Percentiles rank a stretch among this genome's conserved stretches.
Evolutionary conservation across 1,284 basidiomycete species (phyloP).

Genomic region (Jaminaea rosea): DNA sequence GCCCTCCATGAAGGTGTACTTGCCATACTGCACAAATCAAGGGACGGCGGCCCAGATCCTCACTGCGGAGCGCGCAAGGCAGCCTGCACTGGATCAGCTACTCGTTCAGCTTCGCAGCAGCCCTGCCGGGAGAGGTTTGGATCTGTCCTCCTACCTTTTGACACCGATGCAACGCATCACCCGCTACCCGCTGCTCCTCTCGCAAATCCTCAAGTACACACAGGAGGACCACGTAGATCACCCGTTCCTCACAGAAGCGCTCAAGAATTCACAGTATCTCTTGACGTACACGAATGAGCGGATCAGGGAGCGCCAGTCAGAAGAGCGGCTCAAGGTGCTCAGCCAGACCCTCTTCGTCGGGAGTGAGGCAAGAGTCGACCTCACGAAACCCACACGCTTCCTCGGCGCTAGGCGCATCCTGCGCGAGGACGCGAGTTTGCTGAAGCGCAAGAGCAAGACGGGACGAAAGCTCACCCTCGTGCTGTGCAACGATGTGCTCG

Average conservation of each 20-base stretch:
- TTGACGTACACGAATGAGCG: slow-evolving; percentile 76
- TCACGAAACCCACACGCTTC: slow-evolving; percentile 75
- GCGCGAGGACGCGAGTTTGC: slow-evolving; percentile 60
- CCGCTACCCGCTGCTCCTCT: slow-evolving; percentile 76
- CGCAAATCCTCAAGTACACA: slow-evolving; percentile 74
- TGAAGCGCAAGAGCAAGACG: slow-evolving; percentile 70
- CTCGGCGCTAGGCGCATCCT: slow-evolving; percentile 67
- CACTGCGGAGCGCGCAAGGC: slow-evolving; percentile 62
- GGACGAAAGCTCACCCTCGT: slow-evolving; percentile 61
- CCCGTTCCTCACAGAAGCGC: slow-evolving; percentile 54
- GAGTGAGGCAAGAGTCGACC: slow-evolving; percentile 51
- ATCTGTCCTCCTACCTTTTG: slow-evolving; percentile 80
- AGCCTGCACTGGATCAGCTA: slow-evolving; percentile 59
- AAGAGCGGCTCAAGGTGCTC: slow-evolving; percentile 62
- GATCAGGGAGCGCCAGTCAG: slow-evolving; percentile 73
- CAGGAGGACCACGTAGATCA: slow-evolving; percentile 57
- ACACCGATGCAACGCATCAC: slow-evolving; percentile 94
- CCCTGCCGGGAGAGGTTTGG: slow-evolving; percentile 68
- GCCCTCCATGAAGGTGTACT: slow-evolving; percentile 65
- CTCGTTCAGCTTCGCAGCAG: slow-evolving; percentile 67
- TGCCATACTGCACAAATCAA: slow-evolving; percentile 90
- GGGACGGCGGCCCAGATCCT: slow-evolving; percentile 67
- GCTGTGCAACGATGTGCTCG: slow-evolving; percentile 44
- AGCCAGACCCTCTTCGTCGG: slow-evolving; percentile 69
- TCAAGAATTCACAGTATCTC: slow-evolving; percentile 62